A percentile compares a stretch with the other conserved stretches of the same genome.
Evolutionary conservation across 2,329 filamentous ascomycete species (phyloP).

Genomic region (Penicillium verrucosum): DNA sequence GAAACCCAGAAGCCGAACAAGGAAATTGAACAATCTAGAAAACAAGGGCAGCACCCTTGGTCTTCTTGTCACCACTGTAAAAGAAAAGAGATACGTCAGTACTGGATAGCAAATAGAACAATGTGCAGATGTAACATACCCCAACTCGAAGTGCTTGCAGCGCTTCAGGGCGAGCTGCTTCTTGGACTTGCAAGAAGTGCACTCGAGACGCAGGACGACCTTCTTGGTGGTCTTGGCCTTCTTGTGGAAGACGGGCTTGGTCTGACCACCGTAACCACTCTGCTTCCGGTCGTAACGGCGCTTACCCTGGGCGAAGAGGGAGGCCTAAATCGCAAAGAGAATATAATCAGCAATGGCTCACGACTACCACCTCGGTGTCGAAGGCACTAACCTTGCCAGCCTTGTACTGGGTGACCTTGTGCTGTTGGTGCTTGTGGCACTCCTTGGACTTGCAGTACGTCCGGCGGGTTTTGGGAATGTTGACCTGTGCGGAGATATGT

Average conservation of each 20-base stretch:
- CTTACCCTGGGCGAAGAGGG: conserved; percentile 97
- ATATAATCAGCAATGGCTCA: conserved; percentile 27
- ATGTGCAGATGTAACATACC: conserved; percentile 59
- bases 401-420: conserved; percentile 97
- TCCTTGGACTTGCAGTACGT: conserved; percentile 97
- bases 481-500: conserved; percentile 62
- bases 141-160: conserved; percentile 99
- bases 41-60: conserved; percentile 99
- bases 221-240: conserved; percentile 99
- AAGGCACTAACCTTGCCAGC: conserved; percentile 70
- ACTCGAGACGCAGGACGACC: conserved; percentile 97
- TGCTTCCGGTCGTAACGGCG: conserved; percentile 99
- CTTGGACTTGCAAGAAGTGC: conserved; percentile 97
- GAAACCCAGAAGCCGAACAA: conserved; percentile 44
- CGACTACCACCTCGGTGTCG: conserved; percentile 15
- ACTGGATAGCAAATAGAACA: conserved; percentile 14
- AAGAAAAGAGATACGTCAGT: conserved; percentile 42
- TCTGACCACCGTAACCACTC: conserved; percentile 99
- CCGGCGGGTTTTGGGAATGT: conserved; percentile 96
- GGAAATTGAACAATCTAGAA: conserved; percentile 69
- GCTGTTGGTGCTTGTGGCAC: conserved; percentile 88
- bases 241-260: conserved; percentile 99
- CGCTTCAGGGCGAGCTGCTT: conserved; percentile 96
- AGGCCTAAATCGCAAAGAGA: conserved; percentile 57
- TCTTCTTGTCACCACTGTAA: conserved; percentile 99